phyloP scores from a whole-genome alignment of 2,329 filamentous ascomycete species.

The Colletotrichum cordylinicola region DNA sequence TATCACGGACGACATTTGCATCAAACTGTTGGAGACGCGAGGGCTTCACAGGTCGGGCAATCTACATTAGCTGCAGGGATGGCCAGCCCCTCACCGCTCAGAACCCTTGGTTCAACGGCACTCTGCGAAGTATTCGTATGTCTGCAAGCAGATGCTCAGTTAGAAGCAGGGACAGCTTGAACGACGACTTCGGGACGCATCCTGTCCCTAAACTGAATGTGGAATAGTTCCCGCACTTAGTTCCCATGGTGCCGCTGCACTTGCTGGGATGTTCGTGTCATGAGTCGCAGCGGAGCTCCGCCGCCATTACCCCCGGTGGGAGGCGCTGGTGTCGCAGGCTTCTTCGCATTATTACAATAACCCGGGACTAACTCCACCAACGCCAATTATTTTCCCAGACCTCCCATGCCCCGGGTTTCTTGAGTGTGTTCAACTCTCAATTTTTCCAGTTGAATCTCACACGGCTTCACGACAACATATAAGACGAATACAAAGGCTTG shows the following conservation, averaged over 20 bases:
- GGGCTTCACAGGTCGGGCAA: neutral
- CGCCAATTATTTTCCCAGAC: neutral
- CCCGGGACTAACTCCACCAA: neutral
- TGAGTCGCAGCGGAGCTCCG: neutral
- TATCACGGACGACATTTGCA: neutral
- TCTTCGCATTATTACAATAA: neutral
- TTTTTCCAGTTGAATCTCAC: neutral
- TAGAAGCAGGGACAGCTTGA: neutral
- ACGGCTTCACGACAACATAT: neutral
- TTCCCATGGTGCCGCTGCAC: neutral
- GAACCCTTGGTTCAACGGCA: neutral
- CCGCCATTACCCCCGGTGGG: neutral
- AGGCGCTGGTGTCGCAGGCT: neutral
- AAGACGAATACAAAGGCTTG: neutral
- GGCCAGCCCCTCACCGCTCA: neutral
- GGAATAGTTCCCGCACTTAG: neutral
- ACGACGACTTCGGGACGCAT: fast-evolving
- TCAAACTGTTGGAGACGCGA: neutral
- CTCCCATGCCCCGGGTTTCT: neutral
- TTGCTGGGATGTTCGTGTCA: neutral
- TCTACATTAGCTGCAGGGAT: neutral
- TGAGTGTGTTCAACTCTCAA: neutral
- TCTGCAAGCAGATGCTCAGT: fast-evolving
- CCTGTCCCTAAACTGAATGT: neutral
- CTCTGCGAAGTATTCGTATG: neutral